Evolutionary conservation across 1,284 basidiomycete genomes (phyloP).

Genomic region (Puccinia hordei): DNA sequence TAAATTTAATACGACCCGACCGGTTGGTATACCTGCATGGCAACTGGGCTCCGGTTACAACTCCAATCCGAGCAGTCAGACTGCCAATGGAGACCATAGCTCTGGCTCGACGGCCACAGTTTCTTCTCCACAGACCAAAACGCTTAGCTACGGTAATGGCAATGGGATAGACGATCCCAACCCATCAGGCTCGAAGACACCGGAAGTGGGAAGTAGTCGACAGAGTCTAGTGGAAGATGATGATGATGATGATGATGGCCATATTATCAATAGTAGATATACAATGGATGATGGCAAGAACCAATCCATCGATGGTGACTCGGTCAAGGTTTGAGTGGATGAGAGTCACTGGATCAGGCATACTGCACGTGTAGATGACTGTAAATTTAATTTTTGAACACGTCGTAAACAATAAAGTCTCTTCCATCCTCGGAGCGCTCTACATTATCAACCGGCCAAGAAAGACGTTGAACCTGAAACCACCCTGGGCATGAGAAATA

Average conservation of each 20-base stretch:
- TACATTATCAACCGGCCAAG: too few relatives aligned
- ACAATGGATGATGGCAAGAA: slow-evolving; percentile 9
- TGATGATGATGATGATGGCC: slow-evolving; percentile 29
- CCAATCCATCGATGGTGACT: background rate
- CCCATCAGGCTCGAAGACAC: background rate
- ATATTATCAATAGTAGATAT: slow-evolving; percentile 27
- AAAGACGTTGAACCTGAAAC: too few relatives aligned
- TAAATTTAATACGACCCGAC: slow-evolving; percentile 15
- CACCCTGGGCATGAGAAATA: too few relatives aligned
- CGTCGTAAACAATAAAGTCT: too few relatives aligned
- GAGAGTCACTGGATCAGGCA: too few relatives aligned
- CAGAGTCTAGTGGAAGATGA: slow-evolving; percentile 11
- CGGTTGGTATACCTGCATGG: slow-evolving; percentile 40
- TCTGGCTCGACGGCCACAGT: background rate
- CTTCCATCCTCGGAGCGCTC: too few relatives aligned
- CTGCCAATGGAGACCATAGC: background rate
- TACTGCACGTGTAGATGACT: too few relatives aligned
- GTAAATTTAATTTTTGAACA: too few relatives aligned
- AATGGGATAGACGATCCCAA: background rate
- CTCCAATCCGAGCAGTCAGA: background rate
- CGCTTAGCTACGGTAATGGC: slow-evolving; percentile 2
- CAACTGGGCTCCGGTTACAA: slow-evolving; percentile 34
- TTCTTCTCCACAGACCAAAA: background rate
- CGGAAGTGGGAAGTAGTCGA: background rate
- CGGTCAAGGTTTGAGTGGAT: background rate